Base-by-base conservation (phyloP, 306 rosid genomes). In the Vicia sativa region DNA sequence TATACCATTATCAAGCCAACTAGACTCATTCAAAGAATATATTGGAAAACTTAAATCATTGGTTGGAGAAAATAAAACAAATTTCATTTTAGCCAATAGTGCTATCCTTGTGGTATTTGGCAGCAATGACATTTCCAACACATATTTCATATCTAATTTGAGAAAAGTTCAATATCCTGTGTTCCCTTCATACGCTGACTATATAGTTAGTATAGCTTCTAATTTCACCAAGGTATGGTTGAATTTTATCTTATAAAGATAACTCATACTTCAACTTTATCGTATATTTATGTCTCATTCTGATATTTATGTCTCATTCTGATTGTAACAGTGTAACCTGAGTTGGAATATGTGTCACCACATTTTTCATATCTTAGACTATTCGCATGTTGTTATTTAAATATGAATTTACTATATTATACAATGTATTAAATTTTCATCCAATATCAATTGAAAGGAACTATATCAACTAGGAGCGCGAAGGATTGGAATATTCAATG, bases 41-140 rank as follows among this genome's bases (percentile, higher is more conserved):
- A 25, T 62, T 43, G 82, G 37, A 26, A 85, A 74, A 83, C 72
- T 87, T 13, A 61, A 53, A 18, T 68, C 68, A 19, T 0, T 43
- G 0, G 86, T 82, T 3, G 93, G 88, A 70, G 74, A 78, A 25
- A 53, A 74, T 2, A 74, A 54, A 78, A 45, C 88, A 18, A 61
- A 78, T 2, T 80, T 64, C 79, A 82, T 87, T 43, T 6, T 85
- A 12, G 72, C 46, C 26, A 87, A 85, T 15, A 68, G 81, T 60
- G 1, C 78, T 3, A 63, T 29, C 77, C n/a, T 82, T 8, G 68
- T 87, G 48, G 93, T 85, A 28, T 81, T 78, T 0, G 88, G 93
- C 7, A 80, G 82, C 50, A 86, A 80, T 26, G 93, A 87, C 67
- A 80, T 87, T 61, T 83, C 86, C 57, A 87, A 82, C 18, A 80